phyloP scores from a whole-genome alignment of 2,329 filamentous ascomycete species.

The Helminthosporium solani region DNA sequence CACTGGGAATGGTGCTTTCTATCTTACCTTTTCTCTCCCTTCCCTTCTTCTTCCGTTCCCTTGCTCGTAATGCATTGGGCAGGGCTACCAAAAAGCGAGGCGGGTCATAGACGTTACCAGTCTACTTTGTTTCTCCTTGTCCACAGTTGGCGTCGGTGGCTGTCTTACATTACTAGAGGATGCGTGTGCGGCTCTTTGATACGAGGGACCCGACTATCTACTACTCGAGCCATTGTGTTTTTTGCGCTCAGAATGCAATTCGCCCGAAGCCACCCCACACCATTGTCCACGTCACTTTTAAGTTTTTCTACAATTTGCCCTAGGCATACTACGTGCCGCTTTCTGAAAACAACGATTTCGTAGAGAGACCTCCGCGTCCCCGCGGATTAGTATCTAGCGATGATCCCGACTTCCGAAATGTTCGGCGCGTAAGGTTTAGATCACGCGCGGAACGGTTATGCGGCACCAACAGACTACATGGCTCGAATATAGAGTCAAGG shows the following conservation, averaged over 20 bases:
- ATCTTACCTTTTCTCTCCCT: no score
- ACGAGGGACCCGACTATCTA: no score
- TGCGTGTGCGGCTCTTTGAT: conserved; percentile 28
- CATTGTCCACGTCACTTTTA: background rate
- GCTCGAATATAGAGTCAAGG: no score
- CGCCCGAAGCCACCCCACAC: conserved; percentile 12
- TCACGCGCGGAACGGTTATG: no score
- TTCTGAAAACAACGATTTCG: no score
- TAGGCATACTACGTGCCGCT: no score
- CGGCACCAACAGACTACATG: no score
- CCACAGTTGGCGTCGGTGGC: conserved; percentile 30
- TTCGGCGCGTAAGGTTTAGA: no score
- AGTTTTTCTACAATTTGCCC: background rate
- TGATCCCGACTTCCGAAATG: no score
- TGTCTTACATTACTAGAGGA: conserved; percentile 22
- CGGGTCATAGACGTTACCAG: conserved; percentile 24
- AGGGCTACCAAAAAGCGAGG: conserved; percentile 33
- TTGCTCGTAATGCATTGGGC: conserved; percentile 31
- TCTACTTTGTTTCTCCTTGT: conserved; percentile 11
- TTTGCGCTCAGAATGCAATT: conserved; percentile 26
- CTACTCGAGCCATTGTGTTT: conserved; percentile 20
- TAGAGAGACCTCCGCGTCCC: no score
- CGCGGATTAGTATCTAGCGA: no score
- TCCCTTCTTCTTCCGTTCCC: conserved; percentile 1
- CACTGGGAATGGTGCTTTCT: conserved; percentile 15